phyloP scores from a whole-genome alignment of 257 asterid genomes.

The Nicotiana knightiana region DNA sequence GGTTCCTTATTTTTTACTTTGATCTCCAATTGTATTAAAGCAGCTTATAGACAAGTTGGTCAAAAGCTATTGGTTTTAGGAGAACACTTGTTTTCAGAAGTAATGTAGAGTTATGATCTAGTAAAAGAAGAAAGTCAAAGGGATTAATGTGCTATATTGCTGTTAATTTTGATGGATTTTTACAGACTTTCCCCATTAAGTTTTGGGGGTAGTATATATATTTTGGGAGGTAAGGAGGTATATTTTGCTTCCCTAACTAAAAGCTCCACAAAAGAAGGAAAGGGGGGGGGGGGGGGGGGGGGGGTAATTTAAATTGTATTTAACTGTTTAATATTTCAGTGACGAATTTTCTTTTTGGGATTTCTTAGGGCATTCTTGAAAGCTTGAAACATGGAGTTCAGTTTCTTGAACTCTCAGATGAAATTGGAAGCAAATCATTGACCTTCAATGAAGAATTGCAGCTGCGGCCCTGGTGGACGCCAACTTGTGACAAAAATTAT shows the following conservation, averaged over 20 bases:
- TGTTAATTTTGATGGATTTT: neutral
- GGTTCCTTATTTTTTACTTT: neutral
- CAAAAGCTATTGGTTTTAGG: neutral
- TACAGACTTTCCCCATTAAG: neutral
- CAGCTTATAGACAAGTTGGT: neutral
- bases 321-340: neutral
- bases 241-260: neutral
- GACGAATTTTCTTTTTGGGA: neutral
- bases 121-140: neutral
- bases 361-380: conserved; percentile 47
- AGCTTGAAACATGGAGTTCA: conserved; percentile 61
- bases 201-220: neutral
- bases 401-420: conserved; percentile 69
- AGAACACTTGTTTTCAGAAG: neutral
- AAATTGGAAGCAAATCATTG: conserved; percentile 60
- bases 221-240: neutral
- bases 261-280: neutral
- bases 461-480: conserved; percentile 99
- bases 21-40: neutral
- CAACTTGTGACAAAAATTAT: conserved; percentile 73
- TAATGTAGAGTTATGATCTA: neutral
- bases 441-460: conserved; percentile 81
- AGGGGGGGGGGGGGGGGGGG: neutral
- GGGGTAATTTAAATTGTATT: neutral
- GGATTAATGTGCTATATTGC: neutral